A percentile compares a stretch with the other conserved stretches of the same genome.
These are phyloP conservation scores for Hanseniaspora meyeri DNA, from an alignment of 805 yeast species.

Conservation along the genomic window DNA sequence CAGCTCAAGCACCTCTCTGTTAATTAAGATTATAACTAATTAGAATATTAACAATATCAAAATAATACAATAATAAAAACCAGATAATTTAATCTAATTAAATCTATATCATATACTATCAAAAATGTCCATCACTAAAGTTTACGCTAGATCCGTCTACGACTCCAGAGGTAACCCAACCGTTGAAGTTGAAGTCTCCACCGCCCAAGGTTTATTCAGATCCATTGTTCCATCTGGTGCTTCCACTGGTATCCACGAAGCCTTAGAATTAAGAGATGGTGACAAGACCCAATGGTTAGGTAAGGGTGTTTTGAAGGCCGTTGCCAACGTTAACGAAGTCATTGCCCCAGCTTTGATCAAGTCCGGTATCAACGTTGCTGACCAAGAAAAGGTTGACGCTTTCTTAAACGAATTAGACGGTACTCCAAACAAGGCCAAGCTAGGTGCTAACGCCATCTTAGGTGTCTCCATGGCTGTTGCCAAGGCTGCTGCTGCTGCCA, in stretches of 20 bases:
- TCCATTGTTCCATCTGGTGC: slow-evolving; percentile 99
- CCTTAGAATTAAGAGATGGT: slow-evolving; percentile 94
- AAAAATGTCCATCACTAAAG: slow-evolving; percentile 70
- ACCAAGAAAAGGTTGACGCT: slow-evolving; percentile 79
- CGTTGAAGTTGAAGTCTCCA: slow-evolving; percentile 92
- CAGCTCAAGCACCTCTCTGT: slow-evolving; percentile 32
- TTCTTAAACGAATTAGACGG: slow-evolving; percentile 84
- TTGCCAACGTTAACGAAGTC: slow-evolving; percentile 84
- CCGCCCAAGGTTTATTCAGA: slow-evolving; percentile 88
- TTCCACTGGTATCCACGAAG: slow-evolving; percentile 98
- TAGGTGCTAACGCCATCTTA: slow-evolving; percentile 96
- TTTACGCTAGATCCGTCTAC: slow-evolving; percentile 92
- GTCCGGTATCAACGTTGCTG: slow-evolving; percentile 68
- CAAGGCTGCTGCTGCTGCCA: slow-evolving; percentile 96
- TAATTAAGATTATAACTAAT: too few species aligned
- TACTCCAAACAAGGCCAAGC: slow-evolving; percentile 91
- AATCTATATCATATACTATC: slow-evolving; percentile 11
- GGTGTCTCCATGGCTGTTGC: slow-evolving; percentile 97
- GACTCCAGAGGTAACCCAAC: slow-evolving; percentile 99
- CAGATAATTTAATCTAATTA: slow-evolving; percentile 18
- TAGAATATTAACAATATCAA: neutral
- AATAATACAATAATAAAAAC: neutral
- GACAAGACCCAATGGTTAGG: slow-evolving; percentile 97
- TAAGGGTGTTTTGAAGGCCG: slow-evolving; percentile 96
- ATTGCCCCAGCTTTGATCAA: slow-evolving; percentile 88